Base-by-base conservation (phyloP, 2,329 filamentous ascomycete species). In the Ascochyta pisi region DNA sequence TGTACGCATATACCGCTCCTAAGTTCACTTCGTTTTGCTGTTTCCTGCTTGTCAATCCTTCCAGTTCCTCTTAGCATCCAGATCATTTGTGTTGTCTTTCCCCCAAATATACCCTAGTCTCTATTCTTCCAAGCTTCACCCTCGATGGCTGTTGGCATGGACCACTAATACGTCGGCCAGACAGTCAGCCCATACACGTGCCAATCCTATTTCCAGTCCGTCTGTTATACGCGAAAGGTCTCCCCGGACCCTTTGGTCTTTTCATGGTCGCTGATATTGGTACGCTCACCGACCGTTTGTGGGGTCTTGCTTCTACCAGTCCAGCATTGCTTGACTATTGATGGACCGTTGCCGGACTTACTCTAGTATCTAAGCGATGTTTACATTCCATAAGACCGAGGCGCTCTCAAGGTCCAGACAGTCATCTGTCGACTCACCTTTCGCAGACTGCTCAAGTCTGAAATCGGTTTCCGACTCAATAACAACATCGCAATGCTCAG, bases 351-450 rank as follows among this genome's bases (percentile, higher is more conserved):
- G 58, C 50, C 49, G 26, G 35, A 50, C 42, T 39, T 45, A 51
- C 56, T 41, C 46, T 38, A 55, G 54, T 52, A 48, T 10, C 48
- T 43, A 60, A 61, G 59, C 65, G 29, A 76, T 76, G 74, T 75
- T 76, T 60, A 57, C 66, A 27, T 75, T 73, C 45, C 71, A 75
- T 67, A 75, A 74, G 57, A 71, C 52, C 61, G 70, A 69, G 52
- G 57, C 62, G 7, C 37, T 62, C 37, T 62, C 68, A 33, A 67
- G 61, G 53, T 75, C 71, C 26, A 68, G 67, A 50, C 71, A 72
- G 51, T 72, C 71, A 34, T 75, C 71, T 27, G 55, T 71, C 57
- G 73, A 76, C 52, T 69, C 65, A 42, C 61, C 63, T 52, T 61
- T 65, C 39, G 61, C 61, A 39, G 64, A 63, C 50, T 61, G 56